These are phyloP conservation scores for Magnaporthiopsis poae DNA, from an alignment of 2,329 filamentous ascomycete species.

Conservation along the genomic window DNA sequence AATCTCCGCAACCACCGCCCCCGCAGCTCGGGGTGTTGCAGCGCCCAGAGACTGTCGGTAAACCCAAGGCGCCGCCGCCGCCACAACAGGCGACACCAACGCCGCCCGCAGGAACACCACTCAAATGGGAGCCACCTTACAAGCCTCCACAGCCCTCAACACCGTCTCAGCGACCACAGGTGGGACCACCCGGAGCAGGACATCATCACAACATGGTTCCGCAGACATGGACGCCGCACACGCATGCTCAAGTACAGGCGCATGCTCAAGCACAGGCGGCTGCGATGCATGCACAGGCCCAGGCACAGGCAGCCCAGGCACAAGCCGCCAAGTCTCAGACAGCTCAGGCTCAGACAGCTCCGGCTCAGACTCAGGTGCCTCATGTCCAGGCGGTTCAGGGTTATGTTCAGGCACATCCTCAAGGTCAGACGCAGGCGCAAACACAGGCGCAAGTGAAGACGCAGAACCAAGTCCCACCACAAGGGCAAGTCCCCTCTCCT, in stretches of 20 bases:
- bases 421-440: neutral
- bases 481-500: neutral
- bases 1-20: conserved; percentile 17
- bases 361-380: neutral
- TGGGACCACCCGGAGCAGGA: neutral
- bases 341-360: neutral
- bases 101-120: conserved; percentile 20
- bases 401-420: neutral
- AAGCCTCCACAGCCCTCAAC: conserved; percentile 24
- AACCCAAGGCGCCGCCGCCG: conserved; percentile 21
- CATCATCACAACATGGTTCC: conserved; percentile 8
- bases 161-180: conserved; percentile 12
- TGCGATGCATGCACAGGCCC: neutral
- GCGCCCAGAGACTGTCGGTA: conserved; percentile 23
- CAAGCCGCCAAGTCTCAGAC: neutral
- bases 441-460: neutral
- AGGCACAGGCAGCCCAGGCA: neutral
- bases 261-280: conserved; percentile 2
- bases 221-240: conserved; percentile 12
- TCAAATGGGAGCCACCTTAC: conserved; percentile 34
- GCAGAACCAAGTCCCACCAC: neutral
- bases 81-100: conserved; percentile 16
- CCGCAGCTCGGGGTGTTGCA: conserved; percentile 22
- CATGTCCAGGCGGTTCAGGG: neutral
- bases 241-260: neutral